Evolutionary conservation across 345 rosid genomes (phyloP), one percentile per base, ranked within the genome.

Genomic region (Linum lewisii): DNA sequence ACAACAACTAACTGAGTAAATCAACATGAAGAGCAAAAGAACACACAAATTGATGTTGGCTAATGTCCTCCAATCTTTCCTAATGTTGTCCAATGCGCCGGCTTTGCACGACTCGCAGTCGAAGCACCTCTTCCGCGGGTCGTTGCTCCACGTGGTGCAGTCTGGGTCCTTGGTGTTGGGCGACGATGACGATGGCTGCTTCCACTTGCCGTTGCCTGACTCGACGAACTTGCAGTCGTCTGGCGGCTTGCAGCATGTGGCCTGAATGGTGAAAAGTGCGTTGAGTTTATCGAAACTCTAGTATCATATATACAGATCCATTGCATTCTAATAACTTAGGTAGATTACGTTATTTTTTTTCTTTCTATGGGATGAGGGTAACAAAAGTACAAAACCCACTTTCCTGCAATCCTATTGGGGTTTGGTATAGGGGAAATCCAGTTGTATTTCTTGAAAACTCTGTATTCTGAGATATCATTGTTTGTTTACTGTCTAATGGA

Each of bases 241-340:
- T 3, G 85, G 78, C 7, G 85, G 85, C 66, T 75, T 75, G 71
- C 85, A 81, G 72, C 85, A 81, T 24, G 82, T 75, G 32, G 67
- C 61, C 81, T 77, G 66, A 19, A 11, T 16, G 18, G 15, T 16
- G 38, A 11, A 11, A 42, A 3, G 16, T 11, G 11, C 1, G 16
- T 38, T 38, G 10, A 34, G 38, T 0, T 34, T 6, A 0, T 34
- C 10, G 38, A 34, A 5, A 5, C 5, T 5, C 10, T 1, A 34
- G 38, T 34, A 34, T n/a, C 38, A 34, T 34, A 34, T 34, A 34
- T 34, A n/a, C 38, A 11, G 10, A 5, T 34, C 38, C 38, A 34
- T 34, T 34, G 38, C n/a, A n/a, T n/a, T n/a, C n/a, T n/a, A n/a
- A n/a, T n/a, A n/a, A n/a, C n/a, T n/a, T n/a, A n/a, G n/a, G n/a